Evolutionary conservation across 441 rosid species (phyloP).

Genomic region (Eugenia klotzschiana): DNA sequence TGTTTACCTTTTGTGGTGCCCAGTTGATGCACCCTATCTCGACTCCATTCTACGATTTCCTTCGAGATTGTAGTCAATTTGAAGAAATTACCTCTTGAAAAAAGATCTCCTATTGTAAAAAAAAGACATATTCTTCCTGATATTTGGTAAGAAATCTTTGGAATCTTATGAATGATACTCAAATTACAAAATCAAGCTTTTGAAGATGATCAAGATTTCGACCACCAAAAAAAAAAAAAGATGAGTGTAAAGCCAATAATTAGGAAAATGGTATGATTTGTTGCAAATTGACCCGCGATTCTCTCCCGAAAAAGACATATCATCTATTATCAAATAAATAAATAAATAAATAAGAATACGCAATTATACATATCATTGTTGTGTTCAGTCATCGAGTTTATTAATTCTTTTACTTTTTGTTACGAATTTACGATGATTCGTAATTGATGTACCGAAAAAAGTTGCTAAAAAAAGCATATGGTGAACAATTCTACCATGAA

Average conservation of each 20-base stretch:
- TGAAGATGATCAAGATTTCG: background rate
- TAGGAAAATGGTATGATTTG: background rate
- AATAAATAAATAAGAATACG: background rate
- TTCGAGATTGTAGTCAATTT: too few relatives aligned
- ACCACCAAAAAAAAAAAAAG: too few relatives aligned
- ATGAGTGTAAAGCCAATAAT: background rate
- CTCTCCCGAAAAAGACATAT: background rate
- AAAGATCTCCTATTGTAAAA: too few relatives aligned
- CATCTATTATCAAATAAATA: background rate
- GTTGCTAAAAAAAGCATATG: background rate
- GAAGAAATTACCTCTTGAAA: too few relatives aligned
- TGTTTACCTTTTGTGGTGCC: too few relatives aligned
- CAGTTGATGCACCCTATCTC: too few relatives aligned
- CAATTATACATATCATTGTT: background rate
- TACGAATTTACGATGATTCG: background rate
- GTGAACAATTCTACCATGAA: background rate
- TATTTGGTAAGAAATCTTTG: too few relatives aligned
- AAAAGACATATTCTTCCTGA: too few relatives aligned
- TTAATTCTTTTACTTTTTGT: background rate
- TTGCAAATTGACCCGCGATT: background rate
- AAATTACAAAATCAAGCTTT: background rate
- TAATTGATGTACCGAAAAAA: background rate
- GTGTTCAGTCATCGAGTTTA: rapidly evolving
- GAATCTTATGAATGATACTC: too few relatives aligned
- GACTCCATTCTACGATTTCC: too few relatives aligned